A percentile compares a stretch with the other conserved stretches of the same genome.
phyloP scores from a whole-genome alignment of 2,329 filamentous ascomycete species.

The Atkinsonella texensis region DNA sequence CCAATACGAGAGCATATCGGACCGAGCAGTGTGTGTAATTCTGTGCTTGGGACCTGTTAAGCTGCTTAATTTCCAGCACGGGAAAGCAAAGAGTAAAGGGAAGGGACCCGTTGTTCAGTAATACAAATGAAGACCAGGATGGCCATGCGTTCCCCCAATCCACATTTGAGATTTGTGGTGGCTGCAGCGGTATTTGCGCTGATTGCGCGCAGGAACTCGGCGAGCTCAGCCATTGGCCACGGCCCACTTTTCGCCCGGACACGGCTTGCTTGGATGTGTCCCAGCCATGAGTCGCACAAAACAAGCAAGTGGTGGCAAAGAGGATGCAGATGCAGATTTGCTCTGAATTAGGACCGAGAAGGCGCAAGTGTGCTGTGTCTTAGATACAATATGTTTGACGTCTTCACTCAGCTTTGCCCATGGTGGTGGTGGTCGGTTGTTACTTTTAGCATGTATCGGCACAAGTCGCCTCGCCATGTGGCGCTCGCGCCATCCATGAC shows the following conservation, averaged over 20 bases:
- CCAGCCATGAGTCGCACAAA: background rate
- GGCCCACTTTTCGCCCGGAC: background rate
- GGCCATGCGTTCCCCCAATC: background rate
- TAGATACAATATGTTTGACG: too few relatives aligned
- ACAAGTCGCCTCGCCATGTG: background rate
- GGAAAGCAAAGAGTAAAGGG: background rate
- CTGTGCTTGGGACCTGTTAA: background rate
- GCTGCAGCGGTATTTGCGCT: background rate
- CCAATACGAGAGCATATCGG: background rate
- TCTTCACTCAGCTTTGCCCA: too few relatives aligned
- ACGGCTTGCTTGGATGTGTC: background rate
- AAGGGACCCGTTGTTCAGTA: background rate
- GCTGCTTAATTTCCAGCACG: background rate
- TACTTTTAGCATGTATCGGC: background rate
- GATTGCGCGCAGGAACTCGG: background rate
- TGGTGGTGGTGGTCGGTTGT: background rate
- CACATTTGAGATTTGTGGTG: background rate
- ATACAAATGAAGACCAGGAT: background rate
- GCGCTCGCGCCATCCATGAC: background rate
- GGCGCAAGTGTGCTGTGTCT: too few relatives aligned
- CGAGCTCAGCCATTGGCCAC: background rate
- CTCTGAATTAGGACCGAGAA: too few relatives aligned
- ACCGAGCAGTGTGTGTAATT: background rate
- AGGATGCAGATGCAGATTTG: background rate
- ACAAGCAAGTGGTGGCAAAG: background rate